Conservation (phyloP, 75 land plant genomes). For the Cupressus sempervirens region DNA sequence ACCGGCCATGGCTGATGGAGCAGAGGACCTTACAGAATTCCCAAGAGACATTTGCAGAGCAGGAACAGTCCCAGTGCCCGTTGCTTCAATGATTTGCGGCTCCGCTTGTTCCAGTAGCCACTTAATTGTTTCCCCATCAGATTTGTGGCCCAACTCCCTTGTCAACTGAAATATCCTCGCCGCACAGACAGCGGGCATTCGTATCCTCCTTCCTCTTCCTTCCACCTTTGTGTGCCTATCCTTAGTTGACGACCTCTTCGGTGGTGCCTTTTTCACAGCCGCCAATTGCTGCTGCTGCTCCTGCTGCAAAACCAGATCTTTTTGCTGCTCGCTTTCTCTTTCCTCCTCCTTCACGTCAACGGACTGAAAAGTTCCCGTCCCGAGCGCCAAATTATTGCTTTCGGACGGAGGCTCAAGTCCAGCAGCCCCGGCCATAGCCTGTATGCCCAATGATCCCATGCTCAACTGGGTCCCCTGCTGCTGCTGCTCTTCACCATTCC, state of each 20-base stretch:
- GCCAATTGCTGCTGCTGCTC: conserved; percentile 9
- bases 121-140: conserved; percentile 50
- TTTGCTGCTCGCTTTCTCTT: not conserved
- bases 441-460: conserved; percentile 14
- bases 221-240: conserved; percentile 46
- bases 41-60: conserved; percentile 23
- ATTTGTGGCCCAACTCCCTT: conserved; percentile 39
- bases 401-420: not conserved
- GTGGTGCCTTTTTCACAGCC: conserved; percentile 28
- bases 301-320: not conserved
- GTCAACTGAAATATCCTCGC: conserved; percentile 67
- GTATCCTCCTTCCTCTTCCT: conserved; percentile 37
- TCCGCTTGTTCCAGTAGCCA: conserved; percentile 45
- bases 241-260: conserved; percentile 43
- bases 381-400: conserved; percentile 11
- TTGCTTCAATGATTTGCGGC: conserved; percentile 37
- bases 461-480: conserved; percentile 22
- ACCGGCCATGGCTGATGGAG: conserved; percentile 8
- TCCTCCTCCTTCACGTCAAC: not conserved
- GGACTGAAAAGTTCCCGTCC: conserved; percentile 16
- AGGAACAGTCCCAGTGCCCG: conserved; percentile 44
- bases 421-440: conserved; percentile 26
- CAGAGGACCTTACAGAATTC: conserved; percentile 28
- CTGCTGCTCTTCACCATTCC: conserved; percentile 14
- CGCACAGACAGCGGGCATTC: conserved; percentile 63